Evolutionary conservation across 1,139 yeast species (phyloP), one percentile per base, ranked within the genome.

Genomic region (Neolecta irregularis): DNA sequence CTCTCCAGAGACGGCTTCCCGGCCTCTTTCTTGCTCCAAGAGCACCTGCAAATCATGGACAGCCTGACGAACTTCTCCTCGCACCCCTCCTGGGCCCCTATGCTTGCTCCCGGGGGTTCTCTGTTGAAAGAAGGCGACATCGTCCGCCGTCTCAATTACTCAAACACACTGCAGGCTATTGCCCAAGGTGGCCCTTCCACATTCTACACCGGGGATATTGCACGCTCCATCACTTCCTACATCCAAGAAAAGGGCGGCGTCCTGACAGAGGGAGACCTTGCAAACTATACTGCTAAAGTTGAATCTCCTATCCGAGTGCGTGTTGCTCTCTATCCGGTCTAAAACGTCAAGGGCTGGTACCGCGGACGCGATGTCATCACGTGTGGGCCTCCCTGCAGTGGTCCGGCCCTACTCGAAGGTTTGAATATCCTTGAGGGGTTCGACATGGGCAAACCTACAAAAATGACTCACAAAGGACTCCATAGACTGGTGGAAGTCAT

Each of bases 121-220:
- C 48, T 68, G 3, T 53, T 68, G 7, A 53, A 54, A 30, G 53
- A 52, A 20, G 92, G 91, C 1, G 91, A 79, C 43, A 43, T 54
- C 34, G 63, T 81, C 8, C 61, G 46, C 15, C 65, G 95, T 36
- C 71, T 70, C 1, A 57, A 58, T 3, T 60, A 70, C 24, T 93
- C 93, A 0, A 50, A 66, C 7, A 79, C 93, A 0, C 58, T 88
- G 33, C 68, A 67, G 40, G 45, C 62, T 34, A 62, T 88, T 38
- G 95, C 93, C 1, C 51, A 57, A 15, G 73, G 76, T 50, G 96
- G 95, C 1, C 69, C 79, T 22, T 66, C 68, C 30, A 80, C 69
- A 2, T 88, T 85, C 49, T 88, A 88, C 52, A 48, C 67, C 0
- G 85, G 88, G 0, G 75, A 77, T n/a, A 71, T 80, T 33, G 91